phyloP scores from a whole-genome alignment of 2,329 filamentous ascomycete genomes.

The Diaporthe longicolla region DNA sequence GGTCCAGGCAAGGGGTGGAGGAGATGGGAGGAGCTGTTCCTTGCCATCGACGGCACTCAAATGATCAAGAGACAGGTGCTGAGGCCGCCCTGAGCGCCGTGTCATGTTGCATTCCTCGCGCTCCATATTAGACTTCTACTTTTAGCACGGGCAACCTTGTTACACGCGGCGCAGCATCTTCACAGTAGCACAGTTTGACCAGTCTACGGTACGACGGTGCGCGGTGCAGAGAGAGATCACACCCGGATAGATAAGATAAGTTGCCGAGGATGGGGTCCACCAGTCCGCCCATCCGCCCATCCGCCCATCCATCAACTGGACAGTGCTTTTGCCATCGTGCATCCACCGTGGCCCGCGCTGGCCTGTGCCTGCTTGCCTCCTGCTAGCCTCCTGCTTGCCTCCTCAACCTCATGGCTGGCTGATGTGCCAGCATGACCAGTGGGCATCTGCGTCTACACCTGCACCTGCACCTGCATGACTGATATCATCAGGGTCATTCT shows the following conservation, averaged over 20 bases:
- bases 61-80: constrained; percentile 8
- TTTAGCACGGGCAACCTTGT: constrained; percentile 26
- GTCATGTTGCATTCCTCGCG: constrained; percentile 14
- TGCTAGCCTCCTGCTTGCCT: constrained; percentile 7
- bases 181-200: constrained; percentile 13
- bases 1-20: constrained; percentile 30
- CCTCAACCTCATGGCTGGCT: constrained; percentile 30
- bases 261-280: constrained; percentile 33
- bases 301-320: constrained; percentile 3
- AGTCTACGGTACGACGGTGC: constrained; percentile 17
- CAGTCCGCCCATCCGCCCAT: constrained; percentile 12
- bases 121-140: constrained; percentile 27
- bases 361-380: constrained; percentile 22
- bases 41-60: constrained; percentile 26
- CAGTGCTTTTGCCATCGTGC: constrained; percentile 5
- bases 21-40: constrained; percentile 13
- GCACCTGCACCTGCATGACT: constrained; percentile 33
- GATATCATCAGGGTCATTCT: constrained; percentile 39
- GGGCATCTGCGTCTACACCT: constrained; percentile 13
- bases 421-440: constrained; percentile 40
- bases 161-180: constrained; percentile 10
- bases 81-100: constrained; percentile 40
- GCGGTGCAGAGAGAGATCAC: constrained; percentile 18
- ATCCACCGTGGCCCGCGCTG: constrained; percentile 33
- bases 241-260: constrained; percentile 37